These are phyloP conservation scores for Elsinoe perseae DNA, from an alignment of 2,329 filamentous ascomycete genomes.

Conservation along the genomic window DNA sequence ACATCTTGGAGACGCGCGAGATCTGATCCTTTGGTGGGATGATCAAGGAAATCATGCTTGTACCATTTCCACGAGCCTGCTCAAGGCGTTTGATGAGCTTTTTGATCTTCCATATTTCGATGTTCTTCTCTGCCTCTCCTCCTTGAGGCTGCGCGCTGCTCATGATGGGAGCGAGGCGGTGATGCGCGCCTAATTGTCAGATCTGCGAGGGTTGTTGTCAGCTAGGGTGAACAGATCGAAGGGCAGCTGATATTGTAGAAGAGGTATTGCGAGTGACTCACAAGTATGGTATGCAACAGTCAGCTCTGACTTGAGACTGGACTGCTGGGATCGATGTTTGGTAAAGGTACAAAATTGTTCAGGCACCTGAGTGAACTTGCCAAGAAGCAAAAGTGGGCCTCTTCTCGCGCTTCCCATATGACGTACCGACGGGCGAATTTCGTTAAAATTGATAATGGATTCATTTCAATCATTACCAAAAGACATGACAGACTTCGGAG, in stretches of 20 bases:
- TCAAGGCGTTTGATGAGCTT: slow-evolving; percentile 99
- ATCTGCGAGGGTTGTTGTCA: slow-evolving; percentile 10
- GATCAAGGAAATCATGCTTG: slow-evolving; percentile 98
- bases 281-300: slow-evolving; percentile 7
- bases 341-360: slow-evolving; percentile 2
- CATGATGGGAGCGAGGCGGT: slow-evolving; percentile 53
- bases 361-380: slow-evolving; percentile 3
- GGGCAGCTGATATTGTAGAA: background rate
- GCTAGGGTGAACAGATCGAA: background rate
- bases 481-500: background rate
- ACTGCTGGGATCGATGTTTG: background rate
- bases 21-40: slow-evolving; percentile 99
- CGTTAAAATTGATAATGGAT: background rate
- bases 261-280: background rate
- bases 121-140: slow-evolving; percentile 97
- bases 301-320: slow-evolving; percentile 11
- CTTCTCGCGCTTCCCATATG: background rate
- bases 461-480: background rate
- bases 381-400: background rate
- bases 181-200: slow-evolving; percentile 16
- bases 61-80: slow-evolving; percentile 94
- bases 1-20: slow-evolving; percentile 94
- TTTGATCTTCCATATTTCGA: slow-evolving; percentile 95
- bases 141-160: slow-evolving; percentile 67
- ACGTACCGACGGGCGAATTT: background rate